Evolutionary conservation across 169 alveolate species (phyloP).

Genomic region (Cryptosporidium parvum): DNA sequence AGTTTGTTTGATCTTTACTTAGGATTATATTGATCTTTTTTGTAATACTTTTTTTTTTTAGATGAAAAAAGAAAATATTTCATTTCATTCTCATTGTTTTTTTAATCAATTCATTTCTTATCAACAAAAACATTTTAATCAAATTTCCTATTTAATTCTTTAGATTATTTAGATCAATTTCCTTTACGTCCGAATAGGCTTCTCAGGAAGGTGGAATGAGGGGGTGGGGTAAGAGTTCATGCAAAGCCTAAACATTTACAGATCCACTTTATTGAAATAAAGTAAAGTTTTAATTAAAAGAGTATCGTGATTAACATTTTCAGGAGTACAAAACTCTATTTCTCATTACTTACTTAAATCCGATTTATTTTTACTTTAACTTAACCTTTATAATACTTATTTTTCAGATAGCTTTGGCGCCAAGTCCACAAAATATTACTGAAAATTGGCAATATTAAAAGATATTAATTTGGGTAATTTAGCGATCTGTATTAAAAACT

Average conservation of each 20-base stretch:
- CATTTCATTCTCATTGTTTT: too few relatives aligned
- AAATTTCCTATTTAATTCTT: too few relatives aligned
- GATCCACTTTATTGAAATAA: neutral
- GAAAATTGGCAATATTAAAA: neutral
- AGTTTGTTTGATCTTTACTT: neutral
- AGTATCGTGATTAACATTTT: neutral
- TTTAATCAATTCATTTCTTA: too few relatives aligned
- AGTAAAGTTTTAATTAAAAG: neutral
- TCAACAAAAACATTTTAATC: neutral
- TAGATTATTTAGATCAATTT: too few relatives aligned
- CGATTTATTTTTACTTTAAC: too few relatives aligned
- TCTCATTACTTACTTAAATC: neutral
- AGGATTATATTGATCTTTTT: constrained; percentile 16
- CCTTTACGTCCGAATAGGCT: neutral
- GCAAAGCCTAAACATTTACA: neutral
- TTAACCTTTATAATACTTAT: too few relatives aligned
- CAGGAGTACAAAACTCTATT: neutral
- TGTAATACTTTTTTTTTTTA: constrained; percentile 2
- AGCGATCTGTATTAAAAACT: neutral
- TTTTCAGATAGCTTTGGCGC: constrained; percentile 1
- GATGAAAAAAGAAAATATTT: too few relatives aligned
- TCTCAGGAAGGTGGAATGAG: neutral
- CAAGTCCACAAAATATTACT: neutral
- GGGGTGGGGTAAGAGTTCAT: neutral
- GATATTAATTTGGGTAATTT: constrained; percentile 2